These are phyloP conservation scores for Xylariaceae sp. DNA, from an alignment of 2,329 filamentous ascomycete genomes.

Conservation along the genomic window DNA sequence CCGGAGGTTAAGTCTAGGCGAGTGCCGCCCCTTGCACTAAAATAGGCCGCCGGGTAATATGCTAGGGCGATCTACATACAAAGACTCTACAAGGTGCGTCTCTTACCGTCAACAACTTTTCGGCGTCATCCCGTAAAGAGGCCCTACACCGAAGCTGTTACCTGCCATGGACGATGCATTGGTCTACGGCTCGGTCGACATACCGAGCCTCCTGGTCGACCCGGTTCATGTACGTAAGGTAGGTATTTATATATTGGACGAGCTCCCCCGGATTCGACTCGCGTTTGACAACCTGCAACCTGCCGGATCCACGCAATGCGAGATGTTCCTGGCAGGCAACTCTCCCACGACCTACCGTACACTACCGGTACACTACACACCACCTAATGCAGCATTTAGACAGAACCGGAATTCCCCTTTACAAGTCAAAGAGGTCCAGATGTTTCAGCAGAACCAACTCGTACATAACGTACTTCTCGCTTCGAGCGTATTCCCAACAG, in stretches of 20 bases:
- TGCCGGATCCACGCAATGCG: background rate
- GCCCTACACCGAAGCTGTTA: background rate
- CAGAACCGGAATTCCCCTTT: too few species aligned
- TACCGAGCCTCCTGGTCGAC: background rate
- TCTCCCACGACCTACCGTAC: too few species aligned
- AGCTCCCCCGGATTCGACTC: slow-evolving; percentile 11
- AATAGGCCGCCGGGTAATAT: too few species aligned
- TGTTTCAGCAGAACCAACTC: too few species aligned
- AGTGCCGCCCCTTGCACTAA: too few species aligned
- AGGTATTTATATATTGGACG: slow-evolving; percentile 3
- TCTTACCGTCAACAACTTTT: background rate
- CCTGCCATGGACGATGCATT: background rate
- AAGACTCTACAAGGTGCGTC: background rate
- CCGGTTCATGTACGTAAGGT: background rate
- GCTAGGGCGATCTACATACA: too few species aligned
- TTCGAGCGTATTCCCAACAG: too few species aligned
- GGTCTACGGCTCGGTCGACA: background rate
- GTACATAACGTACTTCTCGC: too few species aligned
- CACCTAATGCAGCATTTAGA: too few species aligned
- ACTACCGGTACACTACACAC: too few species aligned
- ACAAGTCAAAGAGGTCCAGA: too few species aligned
- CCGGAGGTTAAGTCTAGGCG: too few species aligned
- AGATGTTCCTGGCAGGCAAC: background rate
- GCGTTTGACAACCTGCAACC: slow-evolving; percentile 1
- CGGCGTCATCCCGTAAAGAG: background rate